phyloP scores from a whole-genome alignment of 108 stramenopile species.

The Craspedostauros australis region DNA sequence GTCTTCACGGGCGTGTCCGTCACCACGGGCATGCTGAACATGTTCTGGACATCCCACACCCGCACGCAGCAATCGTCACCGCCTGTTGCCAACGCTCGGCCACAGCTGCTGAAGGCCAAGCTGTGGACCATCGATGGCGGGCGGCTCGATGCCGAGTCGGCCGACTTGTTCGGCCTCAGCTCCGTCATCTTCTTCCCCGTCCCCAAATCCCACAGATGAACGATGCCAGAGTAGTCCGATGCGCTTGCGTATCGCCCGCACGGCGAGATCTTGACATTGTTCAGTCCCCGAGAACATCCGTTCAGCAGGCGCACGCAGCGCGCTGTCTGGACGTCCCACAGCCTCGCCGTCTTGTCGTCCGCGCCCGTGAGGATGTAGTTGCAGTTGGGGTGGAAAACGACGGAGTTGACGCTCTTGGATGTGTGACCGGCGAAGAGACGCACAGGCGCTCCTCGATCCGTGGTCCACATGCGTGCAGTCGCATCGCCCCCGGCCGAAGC shows the following conservation, averaged over 20 bases:
- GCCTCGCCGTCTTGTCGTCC: constrained; percentile 88
- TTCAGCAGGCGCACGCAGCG: constrained; percentile 84
- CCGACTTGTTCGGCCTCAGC: constrained; percentile 28
- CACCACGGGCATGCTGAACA: constrained; percentile 2
- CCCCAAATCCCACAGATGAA: constrained; percentile 82
- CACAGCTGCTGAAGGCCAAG: constrained; percentile 71
- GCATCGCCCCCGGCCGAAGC: constrained; percentile 89
- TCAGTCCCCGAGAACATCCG: constrained; percentile 72
- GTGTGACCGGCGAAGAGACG: constrained; percentile 92
- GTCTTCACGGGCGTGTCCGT: constrained; percentile 22
- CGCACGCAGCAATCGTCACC: constrained; percentile 75
- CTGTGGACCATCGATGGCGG: constrained; percentile 39
- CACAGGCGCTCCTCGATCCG: constrained; percentile 82
- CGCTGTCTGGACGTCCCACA: constrained; percentile 94
- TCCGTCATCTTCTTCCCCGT: constrained; percentile 74
- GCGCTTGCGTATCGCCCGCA: constrained; percentile 70
- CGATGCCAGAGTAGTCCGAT: constrained; percentile 57
- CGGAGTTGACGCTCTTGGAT: constrained; percentile 79
- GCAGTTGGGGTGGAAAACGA: constrained; percentile 92
- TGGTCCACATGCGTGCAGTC: constrained; percentile 91
- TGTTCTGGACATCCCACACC: constrained; percentile 75
- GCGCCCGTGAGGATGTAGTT: constrained; percentile 90
- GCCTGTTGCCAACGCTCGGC: constrained; percentile 69
- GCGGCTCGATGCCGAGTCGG: constrained; percentile 7
- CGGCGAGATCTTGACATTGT: constrained; percentile 60